phyloP scores from a whole-genome alignment of 441 rosid species.

The Erodium moschatum region DNA sequence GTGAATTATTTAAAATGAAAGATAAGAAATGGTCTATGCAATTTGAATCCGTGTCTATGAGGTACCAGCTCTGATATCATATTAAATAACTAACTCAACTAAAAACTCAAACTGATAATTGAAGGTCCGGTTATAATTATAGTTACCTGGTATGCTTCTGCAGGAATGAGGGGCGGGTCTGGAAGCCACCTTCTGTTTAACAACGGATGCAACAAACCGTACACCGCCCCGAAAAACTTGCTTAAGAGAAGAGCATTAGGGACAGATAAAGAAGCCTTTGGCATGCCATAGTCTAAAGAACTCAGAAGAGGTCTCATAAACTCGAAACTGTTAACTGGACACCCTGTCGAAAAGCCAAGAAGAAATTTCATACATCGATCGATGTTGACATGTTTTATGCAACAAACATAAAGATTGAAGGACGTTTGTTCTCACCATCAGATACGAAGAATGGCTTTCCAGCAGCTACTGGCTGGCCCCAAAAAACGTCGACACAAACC shows the following conservation, averaged over 20 bases:
- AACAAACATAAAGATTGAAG: neutral
- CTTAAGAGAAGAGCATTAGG: neutral
- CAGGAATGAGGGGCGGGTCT: neutral
- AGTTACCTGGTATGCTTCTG: neutral
- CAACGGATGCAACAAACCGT: neutral
- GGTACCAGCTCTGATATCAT: no score
- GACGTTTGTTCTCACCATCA: conserved; percentile 44
- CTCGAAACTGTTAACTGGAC: conserved; percentile 2
- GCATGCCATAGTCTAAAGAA: neutral
- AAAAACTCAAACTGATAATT: no score
- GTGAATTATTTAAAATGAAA: no score
- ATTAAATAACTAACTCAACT: no score
- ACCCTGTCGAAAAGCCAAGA: neutral
- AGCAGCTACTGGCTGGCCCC: conserved; percentile 66
- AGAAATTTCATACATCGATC: neutral
- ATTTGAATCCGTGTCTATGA: no score
- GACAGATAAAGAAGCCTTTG: neutral
- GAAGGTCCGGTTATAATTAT: no score
- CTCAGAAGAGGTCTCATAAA: neutral
- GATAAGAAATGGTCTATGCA: no score
- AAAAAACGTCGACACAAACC: no score
- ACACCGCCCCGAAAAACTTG: neutral
- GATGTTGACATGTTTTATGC: neutral
- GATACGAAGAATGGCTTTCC: conserved; percentile 88
- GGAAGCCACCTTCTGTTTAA: neutral